Base-by-base conservation (phyloP, 2,329 filamentous ascomycete genomes). In the Epichloe brachyelytri region DNA sequence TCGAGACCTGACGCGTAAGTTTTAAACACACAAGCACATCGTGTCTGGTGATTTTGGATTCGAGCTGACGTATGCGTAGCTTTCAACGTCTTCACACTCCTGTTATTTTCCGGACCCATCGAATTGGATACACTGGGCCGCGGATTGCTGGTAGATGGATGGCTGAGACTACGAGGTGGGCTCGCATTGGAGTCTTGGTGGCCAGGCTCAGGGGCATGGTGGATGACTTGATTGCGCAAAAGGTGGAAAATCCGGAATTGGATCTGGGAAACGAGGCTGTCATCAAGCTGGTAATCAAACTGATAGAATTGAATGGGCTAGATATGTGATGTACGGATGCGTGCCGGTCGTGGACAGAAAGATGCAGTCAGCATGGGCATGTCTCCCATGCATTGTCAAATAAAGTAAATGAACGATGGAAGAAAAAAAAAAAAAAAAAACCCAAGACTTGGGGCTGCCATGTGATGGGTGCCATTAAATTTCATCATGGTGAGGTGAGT, bases 301-400 rank as follows among this genome's bases (percentile, higher is more conserved):
- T 97, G 68, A 85, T 97, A 59, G 88, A 95, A 68, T 76, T 94
- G 60, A 89, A 97, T 71, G 93, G 93, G 1, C 68, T 94, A 68
- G 88, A 95, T 73, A 75, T 75, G 52, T 81, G 44, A 58, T 30
- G 7, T 15, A 40, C 34, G 12, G 37, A 8, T n/a, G 33, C 26
- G 26, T 30, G 26, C 26, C 26, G 8, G 30, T 30, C 30, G 30
- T 30, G 30, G 30, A 30, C 3, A 11, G 30, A 30, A 45, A 8
- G 4, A 33, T 45, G 43, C n/a, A 45, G 26, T 30, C 26, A 10
- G 26, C 7, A 30, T 3, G 26, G 26, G 26, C 26, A 30, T 10
- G 26, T 10, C 26, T 30, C 26, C 26, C 7, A 30, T 1, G 26
- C 7, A 10, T 30, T 10, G 7, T 10, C 26, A 10, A 30, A 30